Percentiles rank a stretch among this genome's conserved stretches.
Conservation (phyloP, 192 early-diverging fungal species). For the Coemansia reversa region DNA sequence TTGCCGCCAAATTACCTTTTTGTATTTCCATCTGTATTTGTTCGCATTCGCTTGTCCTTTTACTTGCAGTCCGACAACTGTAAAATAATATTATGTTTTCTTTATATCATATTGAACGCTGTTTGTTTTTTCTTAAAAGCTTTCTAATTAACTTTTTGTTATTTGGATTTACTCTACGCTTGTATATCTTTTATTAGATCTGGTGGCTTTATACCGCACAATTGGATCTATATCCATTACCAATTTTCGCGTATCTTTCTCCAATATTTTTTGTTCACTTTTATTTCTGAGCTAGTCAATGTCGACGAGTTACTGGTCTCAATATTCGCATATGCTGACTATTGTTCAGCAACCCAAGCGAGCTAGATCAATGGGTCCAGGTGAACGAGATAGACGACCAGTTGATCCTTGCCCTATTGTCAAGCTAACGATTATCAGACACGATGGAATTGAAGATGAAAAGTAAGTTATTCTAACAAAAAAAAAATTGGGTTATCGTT, state of each 20-base stretch:
- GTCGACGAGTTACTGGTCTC: background rate
- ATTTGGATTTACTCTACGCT: background rate
- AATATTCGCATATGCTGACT: slow-evolving; percentile 12
- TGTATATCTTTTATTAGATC: background rate
- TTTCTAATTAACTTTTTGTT: background rate
- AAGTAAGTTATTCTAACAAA: slow-evolving; percentile 28
- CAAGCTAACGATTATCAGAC: slow-evolving; percentile 13
- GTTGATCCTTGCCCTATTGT: slow-evolving; percentile 48
- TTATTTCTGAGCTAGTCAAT: slow-evolving; percentile 1
- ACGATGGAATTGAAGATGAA: slow-evolving; percentile 29
- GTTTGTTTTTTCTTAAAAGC: background rate
- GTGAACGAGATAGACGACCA: slow-evolving; percentile 33
- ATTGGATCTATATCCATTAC: background rate
- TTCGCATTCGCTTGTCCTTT: background rate
- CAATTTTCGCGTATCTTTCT: background rate
- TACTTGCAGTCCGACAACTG: background rate
- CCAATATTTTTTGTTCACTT: background rate
- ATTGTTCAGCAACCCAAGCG: slow-evolving; percentile 48
- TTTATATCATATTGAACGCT: background rate
- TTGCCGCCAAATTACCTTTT: background rate
- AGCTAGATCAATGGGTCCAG: slow-evolving; percentile 9
- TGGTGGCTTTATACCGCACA: background rate
- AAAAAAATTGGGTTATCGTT: background rate
- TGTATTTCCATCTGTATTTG: background rate
- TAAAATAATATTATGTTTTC: background rate